Base-by-base conservation (phyloP, 495 filamentous ascomycete species). In the Penicillium goetzii region DNA sequence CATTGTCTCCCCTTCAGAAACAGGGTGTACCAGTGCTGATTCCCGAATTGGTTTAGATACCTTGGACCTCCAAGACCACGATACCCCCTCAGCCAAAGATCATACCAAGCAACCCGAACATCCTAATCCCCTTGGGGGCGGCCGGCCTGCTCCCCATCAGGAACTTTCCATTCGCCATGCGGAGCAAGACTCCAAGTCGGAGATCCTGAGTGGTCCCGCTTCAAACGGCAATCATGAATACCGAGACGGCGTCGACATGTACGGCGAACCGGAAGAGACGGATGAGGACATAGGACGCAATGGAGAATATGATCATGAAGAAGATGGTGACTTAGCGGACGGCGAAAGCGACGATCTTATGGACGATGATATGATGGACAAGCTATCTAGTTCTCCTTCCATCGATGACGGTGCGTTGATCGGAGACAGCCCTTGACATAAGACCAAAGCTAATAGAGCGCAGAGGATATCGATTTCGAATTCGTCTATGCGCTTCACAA, bases 381-480 rank as follows among this genome's bases (percentile, higher is more conserved):
- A 94, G 77, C 96, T 99, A 51, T 97, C 93, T 53, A 97, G 93
- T 76, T 97, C 93, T 65, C 95, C 95, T 64, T 97, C 93, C 58
- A 99, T 99, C 75, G 92, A 95, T 77, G 96, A 99, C 85, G 95
- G 95, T 99, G 86, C 81, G 93, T 92, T 53, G 70, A 58, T 56
- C 11, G 21, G 9, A 51, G 38, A 28, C 52, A 21, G 2, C 8
- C 9, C 30, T 7, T 14, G n/a, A 19, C 8, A 21, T 23, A 1
- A 49, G 40, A 19, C 21, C 28, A 21, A 83, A 25, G 3, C 91
- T 93, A 88, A 92, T 87, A 82, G 80, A 81, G 85, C 72, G 66
- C 75, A 92, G 95, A 99, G 85, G 95, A 98, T 75, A 99, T 99
- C 78, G 93, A 99, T 83, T 98, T 99, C 77, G 94, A 98, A 68